Conservation (phyloP, 2,329 filamentous ascomycete species). For the Diplodia seriata region DNA sequence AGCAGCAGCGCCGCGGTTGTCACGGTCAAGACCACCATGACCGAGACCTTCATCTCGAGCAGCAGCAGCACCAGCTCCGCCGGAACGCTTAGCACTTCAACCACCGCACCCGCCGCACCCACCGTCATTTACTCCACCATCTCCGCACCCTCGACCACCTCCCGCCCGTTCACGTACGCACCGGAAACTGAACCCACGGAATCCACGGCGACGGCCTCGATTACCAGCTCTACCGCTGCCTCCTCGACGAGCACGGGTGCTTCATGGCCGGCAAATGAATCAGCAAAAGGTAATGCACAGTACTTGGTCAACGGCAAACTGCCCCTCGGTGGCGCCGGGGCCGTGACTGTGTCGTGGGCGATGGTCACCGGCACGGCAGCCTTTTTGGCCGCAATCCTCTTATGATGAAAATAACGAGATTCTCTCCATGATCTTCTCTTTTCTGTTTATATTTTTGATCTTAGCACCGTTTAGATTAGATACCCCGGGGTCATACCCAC, state of each 20-base stretch:
- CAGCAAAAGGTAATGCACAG: slow-evolving; percentile 2
- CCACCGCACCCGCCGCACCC: not conserved
- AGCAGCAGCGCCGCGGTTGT: not conserved
- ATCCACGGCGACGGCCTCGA: not conserved
- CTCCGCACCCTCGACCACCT: not conserved
- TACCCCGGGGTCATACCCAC: slow-evolving; percentile 9
- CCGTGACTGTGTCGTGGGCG: not conserved
- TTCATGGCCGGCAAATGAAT: not conserved
- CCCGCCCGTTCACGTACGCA: slow-evolving; percentile 14
- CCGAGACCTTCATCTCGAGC: not conserved
- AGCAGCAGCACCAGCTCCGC: not conserved
- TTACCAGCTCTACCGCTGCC: not conserved
- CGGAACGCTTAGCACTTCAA: not conserved
- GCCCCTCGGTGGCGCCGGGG: slow-evolving; percentile 7
- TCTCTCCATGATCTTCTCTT: not conserved
- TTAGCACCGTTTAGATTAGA: slow-evolving; percentile 4
- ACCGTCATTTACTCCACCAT: slow-evolving; percentile 8
- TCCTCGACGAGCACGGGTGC: not conserved
- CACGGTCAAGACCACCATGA: not conserved
- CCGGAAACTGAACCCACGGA: not conserved
- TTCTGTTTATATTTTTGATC: not conserved
- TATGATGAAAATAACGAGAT: not conserved
- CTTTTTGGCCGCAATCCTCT: not conserved
- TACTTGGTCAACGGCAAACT: slow-evolving; percentile 21
- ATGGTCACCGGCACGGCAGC: not conserved